These are phyloP conservation scores for Talaromyces pinophilus DNA, from an alignment of 2,329 filamentous ascomycete genomes.

Conservation along the genomic window DNA sequence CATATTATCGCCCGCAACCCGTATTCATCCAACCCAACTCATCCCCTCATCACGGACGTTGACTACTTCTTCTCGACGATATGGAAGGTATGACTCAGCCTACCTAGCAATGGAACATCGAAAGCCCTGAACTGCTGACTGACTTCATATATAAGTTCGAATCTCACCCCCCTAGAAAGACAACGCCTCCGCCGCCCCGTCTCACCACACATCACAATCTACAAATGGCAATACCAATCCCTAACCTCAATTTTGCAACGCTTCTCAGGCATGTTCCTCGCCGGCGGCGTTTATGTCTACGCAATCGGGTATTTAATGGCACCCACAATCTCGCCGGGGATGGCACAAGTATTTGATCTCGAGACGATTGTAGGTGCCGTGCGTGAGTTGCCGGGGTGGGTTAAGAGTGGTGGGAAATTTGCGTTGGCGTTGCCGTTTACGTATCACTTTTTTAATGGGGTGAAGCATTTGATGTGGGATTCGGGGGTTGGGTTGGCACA, in stretches of 20 bases:
- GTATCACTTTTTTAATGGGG: slow-evolving; percentile 68
- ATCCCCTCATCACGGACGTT: background rate
- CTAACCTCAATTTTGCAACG: slow-evolving; percentile 75
- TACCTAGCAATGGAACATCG: no score
- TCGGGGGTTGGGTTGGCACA: slow-evolving; percentile 63
- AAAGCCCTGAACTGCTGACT: background rate
- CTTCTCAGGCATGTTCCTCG: slow-evolving; percentile 75
- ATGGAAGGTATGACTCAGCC: background rate
- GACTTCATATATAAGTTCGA: slow-evolving; percentile 21
- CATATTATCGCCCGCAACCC: background rate
- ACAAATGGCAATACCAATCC: slow-evolving; percentile 84
- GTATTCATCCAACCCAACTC: background rate
- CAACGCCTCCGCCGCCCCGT: slow-evolving; percentile 83
- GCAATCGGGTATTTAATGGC: slow-evolving; percentile 76
- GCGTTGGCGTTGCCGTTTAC: slow-evolving; percentile 65
- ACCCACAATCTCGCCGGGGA: slow-evolving; percentile 66
- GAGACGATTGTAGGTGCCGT: slow-evolving; percentile 52
- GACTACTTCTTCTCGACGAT: background rate
- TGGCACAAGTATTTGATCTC: slow-evolving; percentile 45
- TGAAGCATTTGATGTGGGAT: slow-evolving; percentile 73
- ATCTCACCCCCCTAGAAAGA: slow-evolving; percentile 58
- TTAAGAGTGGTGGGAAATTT: slow-evolving; percentile 62
- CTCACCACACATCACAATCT: slow-evolving; percentile 82
- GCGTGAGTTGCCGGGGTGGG: slow-evolving; percentile 59
- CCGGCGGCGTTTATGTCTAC: slow-evolving; percentile 76